Percentiles rank a stretch among this genome's conserved stretches.
phyloP scores from a whole-genome alignment of 192 early-diverging fungal genomes.

The Backusella australiensis region DNA sequence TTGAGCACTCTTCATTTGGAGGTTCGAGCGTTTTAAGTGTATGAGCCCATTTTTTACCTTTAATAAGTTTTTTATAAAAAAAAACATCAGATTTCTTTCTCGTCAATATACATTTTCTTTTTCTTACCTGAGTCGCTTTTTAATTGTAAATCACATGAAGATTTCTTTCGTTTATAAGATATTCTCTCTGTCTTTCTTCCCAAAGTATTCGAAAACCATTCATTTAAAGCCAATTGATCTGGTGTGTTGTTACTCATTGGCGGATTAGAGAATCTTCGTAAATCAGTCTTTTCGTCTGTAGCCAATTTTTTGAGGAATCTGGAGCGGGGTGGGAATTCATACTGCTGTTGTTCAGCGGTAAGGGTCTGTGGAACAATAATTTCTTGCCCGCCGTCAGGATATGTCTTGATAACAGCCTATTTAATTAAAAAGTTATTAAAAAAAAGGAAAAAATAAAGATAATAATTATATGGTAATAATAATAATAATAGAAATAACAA shows the following conservation, averaged over 20 bases:
- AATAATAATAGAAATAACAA: neutral
- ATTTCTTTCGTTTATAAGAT: neutral
- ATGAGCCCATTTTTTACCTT: conserved; percentile 7
- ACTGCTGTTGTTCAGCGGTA: conserved; percentile 28
- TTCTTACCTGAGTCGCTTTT: conserved; percentile 18
- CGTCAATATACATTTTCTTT: neutral
- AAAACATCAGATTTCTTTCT: neutral
- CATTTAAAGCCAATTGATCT: conserved; percentile 23
- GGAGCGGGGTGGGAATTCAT: conserved; percentile 33
- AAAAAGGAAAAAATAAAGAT: neutral
- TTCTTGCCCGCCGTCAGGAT: conserved; percentile 27
- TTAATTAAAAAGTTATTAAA: neutral
- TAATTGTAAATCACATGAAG: conserved; percentile 14
- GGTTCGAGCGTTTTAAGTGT: conserved; percentile 2
- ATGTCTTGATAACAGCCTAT: conserved; percentile 28
- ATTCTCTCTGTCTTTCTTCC: neutral
- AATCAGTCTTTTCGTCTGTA: neutral
- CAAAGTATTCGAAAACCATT: conserved; percentile 28
- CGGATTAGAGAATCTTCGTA: neutral
- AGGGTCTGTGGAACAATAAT: conserved; percentile 29
- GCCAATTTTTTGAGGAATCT: conserved; percentile 23
- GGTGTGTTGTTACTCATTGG: neutral
- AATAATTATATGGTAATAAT: neutral
- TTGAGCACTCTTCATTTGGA: conserved; percentile 1
- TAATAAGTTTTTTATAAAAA: neutral